Evolutionary conservation across 1,284 basidiomycete species (phyloP).

Genomic region (Irpex sp.): DNA sequence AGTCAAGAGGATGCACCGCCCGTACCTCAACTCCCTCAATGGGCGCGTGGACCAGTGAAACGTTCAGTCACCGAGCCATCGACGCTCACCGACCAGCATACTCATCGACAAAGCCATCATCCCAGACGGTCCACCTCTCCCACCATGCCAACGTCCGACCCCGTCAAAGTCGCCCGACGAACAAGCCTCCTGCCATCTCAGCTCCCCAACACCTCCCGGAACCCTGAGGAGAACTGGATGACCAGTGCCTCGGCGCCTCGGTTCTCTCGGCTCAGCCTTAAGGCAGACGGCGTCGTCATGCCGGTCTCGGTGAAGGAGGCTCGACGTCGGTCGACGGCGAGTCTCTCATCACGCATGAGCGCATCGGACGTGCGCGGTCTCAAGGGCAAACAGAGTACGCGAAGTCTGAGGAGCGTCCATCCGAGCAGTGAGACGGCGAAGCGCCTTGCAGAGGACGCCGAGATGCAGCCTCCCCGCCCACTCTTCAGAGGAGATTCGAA

Average conservation of each 20-base stretch:
- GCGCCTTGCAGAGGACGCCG: background rate
- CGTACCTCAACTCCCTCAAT: background rate
- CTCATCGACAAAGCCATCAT: background rate
- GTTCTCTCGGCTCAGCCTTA: slow-evolving; percentile 38
- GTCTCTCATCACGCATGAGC: background rate
- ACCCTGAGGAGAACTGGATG: slow-evolving; percentile 33
- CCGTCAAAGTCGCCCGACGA: background rate
- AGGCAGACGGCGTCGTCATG: slow-evolving; percentile 34
- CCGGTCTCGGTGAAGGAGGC: slow-evolving; percentile 34
- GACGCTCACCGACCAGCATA: background rate
- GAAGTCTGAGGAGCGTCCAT: slow-evolving; percentile 3
- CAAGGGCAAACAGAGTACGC: background rate
- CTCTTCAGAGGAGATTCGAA: slow-evolving; percentile 3
- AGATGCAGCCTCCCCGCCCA: slow-evolving; percentile 2
- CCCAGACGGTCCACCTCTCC: background rate
- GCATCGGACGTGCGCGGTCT: background rate
- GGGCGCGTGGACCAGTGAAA: background rate
- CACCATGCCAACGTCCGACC: background rate
- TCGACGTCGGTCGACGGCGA: slow-evolving; percentile 7
- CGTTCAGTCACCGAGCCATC: background rate
- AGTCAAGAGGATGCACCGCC: background rate
- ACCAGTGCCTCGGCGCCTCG: slow-evolving; percentile 34
- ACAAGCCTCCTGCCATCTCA: background rate
- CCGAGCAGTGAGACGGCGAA: background rate
- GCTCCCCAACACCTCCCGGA: slow-evolving; percentile 16